phyloP scores from a whole-genome alignment of 306 rosid genomes.

The Quillaja saponaria region DNA sequence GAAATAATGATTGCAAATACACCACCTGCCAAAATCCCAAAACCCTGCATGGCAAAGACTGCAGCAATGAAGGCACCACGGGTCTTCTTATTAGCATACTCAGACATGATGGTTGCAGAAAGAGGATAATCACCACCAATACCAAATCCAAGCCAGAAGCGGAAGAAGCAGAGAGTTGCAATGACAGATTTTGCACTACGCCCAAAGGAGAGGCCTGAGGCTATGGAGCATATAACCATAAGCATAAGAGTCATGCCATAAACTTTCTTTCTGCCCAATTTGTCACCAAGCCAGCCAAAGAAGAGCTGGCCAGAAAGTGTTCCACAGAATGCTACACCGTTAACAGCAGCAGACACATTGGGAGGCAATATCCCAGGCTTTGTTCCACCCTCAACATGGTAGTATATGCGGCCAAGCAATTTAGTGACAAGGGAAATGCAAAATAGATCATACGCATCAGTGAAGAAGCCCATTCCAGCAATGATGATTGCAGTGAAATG shows the following conservation, averaged over 20 bases:
- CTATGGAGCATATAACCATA: slow-evolving; percentile 66
- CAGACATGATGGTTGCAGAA: slow-evolving; percentile 82
- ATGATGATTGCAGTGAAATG: slow-evolving; percentile 71
- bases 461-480: slow-evolving; percentile 90
- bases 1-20: slow-evolving; percentile 54
- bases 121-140: slow-evolving; percentile 87
- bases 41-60: slow-evolving; percentile 85
- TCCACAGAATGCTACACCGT: slow-evolving; percentile 71
- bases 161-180: slow-evolving; percentile 68
- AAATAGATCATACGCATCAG: slow-evolving; percentile 78
- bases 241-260: slow-evolving; percentile 73
- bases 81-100: slow-evolving; percentile 72
- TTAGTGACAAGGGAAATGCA: slow-evolving; percentile 72
- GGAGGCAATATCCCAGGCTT: slow-evolving; percentile 77
- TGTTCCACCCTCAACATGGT: slow-evolving; percentile 53
- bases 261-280: slow-evolving; percentile 64
- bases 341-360: slow-evolving; percentile 63
- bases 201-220: slow-evolving; percentile 74
- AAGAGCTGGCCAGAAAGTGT: slow-evolving; percentile 71
- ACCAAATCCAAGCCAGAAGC: slow-evolving; percentile 84
- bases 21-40: slow-evolving; percentile 76
- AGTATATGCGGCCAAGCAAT: slow-evolving; percentile 74
- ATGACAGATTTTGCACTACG: slow-evolving; percentile 51
- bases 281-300: slow-evolving; percentile 90
- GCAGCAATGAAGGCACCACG: slow-evolving; percentile 78